A percentile compares a stretch with the other conserved stretches of the same genome.
These are phyloP conservation scores for Aspergillus coremiiformis DNA, from an alignment of 495 filamentous ascomycete genomes.

Conservation along the genomic window DNA sequence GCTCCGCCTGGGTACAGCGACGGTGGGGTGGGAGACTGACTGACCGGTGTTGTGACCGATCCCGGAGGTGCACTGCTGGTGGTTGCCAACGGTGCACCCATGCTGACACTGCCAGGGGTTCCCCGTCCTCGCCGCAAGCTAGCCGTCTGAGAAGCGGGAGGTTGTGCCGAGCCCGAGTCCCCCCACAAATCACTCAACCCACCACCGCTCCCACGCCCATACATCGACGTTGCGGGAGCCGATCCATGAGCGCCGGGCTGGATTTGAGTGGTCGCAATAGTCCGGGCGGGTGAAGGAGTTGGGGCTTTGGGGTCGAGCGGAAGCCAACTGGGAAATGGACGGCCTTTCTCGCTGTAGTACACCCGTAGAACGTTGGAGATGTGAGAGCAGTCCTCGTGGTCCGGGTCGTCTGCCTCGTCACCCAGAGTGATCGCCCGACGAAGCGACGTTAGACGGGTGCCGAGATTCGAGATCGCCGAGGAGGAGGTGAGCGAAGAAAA, in stretches of 20 bases:
- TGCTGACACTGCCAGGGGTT: background rate
- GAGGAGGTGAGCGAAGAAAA: conserved; percentile 58
- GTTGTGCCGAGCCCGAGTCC: conserved; percentile 40
- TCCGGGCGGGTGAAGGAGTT: conserved; percentile 45
- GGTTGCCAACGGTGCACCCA: conserved; percentile 3
- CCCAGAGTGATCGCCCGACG: conserved; percentile 75
- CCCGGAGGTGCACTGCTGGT: conserved; percentile 9
- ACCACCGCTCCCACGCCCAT: conserved; percentile 36
- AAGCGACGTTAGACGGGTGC: conserved; percentile 71
- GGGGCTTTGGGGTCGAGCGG: conserved; percentile 75
- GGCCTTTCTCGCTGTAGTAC: conserved; percentile 87
- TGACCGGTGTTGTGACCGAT: conserved; percentile 7
- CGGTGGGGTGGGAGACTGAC: conserved; percentile 16
- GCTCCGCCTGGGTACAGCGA: conserved; percentile 35
- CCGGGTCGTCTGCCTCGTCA: conserved; percentile 64
- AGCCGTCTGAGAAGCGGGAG: conserved; percentile 42
- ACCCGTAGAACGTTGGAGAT: conserved; percentile 90
- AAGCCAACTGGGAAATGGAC: conserved; percentile 80
- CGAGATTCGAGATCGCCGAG: conserved; percentile 68
- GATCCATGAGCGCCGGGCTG: conserved; percentile 40
- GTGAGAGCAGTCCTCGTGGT: conserved; percentile 91
- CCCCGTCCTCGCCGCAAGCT: conserved; percentile 47
- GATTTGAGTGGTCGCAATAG: conserved; percentile 46
- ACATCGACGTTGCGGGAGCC: conserved; percentile 20
- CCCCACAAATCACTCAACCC: conserved; percentile 83